Evolutionary conservation across 2,329 filamentous ascomycete genomes (phyloP).

Genomic region (Colletotrichum endophyticum): DNA sequence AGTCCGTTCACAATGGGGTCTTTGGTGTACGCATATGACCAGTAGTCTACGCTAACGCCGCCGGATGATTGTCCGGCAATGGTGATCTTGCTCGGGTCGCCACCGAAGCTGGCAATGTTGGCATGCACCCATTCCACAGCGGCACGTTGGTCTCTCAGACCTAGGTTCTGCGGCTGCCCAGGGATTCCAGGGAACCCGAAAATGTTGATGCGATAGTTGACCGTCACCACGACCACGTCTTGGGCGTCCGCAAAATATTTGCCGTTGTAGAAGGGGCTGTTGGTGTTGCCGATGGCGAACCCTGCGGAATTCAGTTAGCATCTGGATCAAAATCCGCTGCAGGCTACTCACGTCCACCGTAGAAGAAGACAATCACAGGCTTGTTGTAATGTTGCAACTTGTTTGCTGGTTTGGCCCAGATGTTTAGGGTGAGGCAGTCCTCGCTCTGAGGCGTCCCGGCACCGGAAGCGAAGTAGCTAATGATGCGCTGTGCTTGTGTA

Average conservation of each 20-base stretch:
- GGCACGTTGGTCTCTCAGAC: slow-evolving; percentile 53
- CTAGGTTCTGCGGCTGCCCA: slow-evolving; percentile 41
- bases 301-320: not conserved
- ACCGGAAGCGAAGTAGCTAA: slow-evolving; percentile 13
- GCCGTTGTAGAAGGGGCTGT: slow-evolving; percentile 44
- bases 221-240: slow-evolving; percentile 49
- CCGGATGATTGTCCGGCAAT: slow-evolving; percentile 52
- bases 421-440: slow-evolving; percentile 43
- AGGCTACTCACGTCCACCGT: slow-evolving; percentile 34
- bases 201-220: slow-evolving; percentile 51
- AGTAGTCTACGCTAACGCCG: slow-evolving; percentile 45
- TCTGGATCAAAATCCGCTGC: accelerated
- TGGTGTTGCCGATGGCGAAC: slow-evolving; percentile 34
- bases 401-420: slow-evolving; percentile 34
- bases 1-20: slow-evolving; percentile 55
- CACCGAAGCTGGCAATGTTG: slow-evolving; percentile 52
- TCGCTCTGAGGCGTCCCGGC: slow-evolving; percentile 31
- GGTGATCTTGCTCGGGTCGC: slow-evolving; percentile 42
- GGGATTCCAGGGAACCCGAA: slow-evolving; percentile 44
- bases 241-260: slow-evolving; percentile 45
- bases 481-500: slow-evolving; percentile 30
- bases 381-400: slow-evolving; percentile 22
- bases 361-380: slow-evolving; percentile 41
- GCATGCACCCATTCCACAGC: slow-evolving; percentile 54
- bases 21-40: slow-evolving; percentile 51